Base-by-base conservation (phyloP, 2,329 filamentous ascomycete genomes). In the Apiospora kogelbergensis region DNA sequence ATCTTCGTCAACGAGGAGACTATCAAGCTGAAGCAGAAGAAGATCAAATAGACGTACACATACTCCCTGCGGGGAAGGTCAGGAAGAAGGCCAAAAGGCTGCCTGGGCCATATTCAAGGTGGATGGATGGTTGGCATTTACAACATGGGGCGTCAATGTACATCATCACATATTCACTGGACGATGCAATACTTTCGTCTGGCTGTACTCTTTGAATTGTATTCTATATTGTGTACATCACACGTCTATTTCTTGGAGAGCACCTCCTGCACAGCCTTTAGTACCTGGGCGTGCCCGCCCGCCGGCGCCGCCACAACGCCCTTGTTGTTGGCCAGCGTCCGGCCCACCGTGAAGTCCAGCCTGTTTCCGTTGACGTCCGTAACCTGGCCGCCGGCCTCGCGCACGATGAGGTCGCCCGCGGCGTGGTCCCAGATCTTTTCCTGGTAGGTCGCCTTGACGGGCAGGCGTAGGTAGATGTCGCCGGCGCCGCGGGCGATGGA, bases 341-440 rank as follows among this genome's bases (percentile, higher is more conserved):
- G 87, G 65, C 96, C 96, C 68, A 90, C 88, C 76, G 90, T 89
- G 80, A 99, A 99, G 80, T 99, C 92, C 69, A 99, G 85, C 70
- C 89, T 86, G 78, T 93, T 93, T 75, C 97, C 96, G 71, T 91
- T 86, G 48, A 94, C 91, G 81, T 99, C 97, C 1, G 94, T 97
- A 67, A 99, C 95, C 76, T 92, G 85, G 65, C 96, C 97, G 66
- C 96, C 96, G 2, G 96, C 94, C 82, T 99, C 97, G 69, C 95
- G 88, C 48, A 98, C 96, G 73, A 99, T 95, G 70, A 99, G 83
- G 76, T 97, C 95, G 48, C 96, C 96, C 15, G 95, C 96, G 22
- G 96, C 96, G 80, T 99, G 96, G 79, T 99, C 96, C 96, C 96
- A 99, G 74, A 99, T 99, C 89, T 99, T 99, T 86, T 99, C 96